Evolutionary conservation across 2,329 filamentous ascomycete genomes (phyloP).

Genomic region (Venturia pyrina): DNA sequence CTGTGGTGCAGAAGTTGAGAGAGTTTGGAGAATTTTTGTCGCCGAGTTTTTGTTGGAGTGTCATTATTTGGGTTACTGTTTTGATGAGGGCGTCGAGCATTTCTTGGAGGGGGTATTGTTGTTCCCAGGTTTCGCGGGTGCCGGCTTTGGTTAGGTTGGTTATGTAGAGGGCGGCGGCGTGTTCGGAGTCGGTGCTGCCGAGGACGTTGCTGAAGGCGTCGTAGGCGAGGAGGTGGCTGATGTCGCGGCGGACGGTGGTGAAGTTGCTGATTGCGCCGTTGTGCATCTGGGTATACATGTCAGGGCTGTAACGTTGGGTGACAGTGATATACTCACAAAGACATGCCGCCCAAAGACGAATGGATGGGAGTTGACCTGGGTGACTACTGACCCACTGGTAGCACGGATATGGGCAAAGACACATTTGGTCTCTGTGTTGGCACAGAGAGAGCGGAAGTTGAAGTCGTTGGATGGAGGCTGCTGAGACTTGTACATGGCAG

Average conservation of each 20-base stretch:
- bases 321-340: slow-evolving; percentile 21
- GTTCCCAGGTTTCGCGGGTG: slow-evolving; percentile 32
- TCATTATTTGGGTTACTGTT: slow-evolving; percentile 37
- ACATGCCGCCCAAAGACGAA: slow-evolving; percentile 45
- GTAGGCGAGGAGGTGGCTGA: slow-evolving; percentile 35
- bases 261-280: slow-evolving; percentile 43
- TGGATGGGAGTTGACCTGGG: slow-evolving; percentile 41
- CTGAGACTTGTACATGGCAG: slow-evolving; percentile 43
- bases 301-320: background rate
- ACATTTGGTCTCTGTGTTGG: slow-evolving; percentile 40
- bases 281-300: slow-evolving; percentile 34
- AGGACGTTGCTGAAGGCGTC: slow-evolving; percentile 39
- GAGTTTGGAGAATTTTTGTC: slow-evolving; percentile 34
- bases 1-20: slow-evolving; percentile 43
- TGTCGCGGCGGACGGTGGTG: slow-evolving; percentile 34
- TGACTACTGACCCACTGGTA: slow-evolving; percentile 37
- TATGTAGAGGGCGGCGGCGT: slow-evolving; percentile 41
- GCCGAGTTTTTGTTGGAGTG: slow-evolving; percentile 36
- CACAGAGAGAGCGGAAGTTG: slow-evolving; percentile 43
- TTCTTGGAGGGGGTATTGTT: slow-evolving; percentile 29
- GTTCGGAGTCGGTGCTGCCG: slow-evolving; percentile 44
- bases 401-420: slow-evolving; percentile 45
- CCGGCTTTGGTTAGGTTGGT: slow-evolving; percentile 32
- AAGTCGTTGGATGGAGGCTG: slow-evolving; percentile 43
- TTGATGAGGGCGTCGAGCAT: slow-evolving; percentile 38